Evolutionary conservation across 2,329 filamentous ascomycete species (phyloP), one percentile per base, ranked within the genome.

Genomic region (Triangularia setosa): DNA sequence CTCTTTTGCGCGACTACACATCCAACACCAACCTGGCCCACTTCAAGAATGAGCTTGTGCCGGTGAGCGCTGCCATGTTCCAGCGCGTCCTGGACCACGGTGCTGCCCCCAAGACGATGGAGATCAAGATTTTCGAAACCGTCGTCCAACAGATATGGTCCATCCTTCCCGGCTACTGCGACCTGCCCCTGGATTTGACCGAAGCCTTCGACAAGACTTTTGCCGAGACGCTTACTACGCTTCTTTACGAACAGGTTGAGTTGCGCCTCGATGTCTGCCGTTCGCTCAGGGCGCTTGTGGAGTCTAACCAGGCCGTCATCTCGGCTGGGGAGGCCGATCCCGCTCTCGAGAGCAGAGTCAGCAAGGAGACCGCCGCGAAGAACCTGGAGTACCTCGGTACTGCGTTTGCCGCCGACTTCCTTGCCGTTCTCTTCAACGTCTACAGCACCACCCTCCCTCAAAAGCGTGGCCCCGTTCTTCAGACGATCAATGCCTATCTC

Each of bases 391-490:
- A 96, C 74, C 82, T 99, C 12, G 87, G 91, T 12, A 58, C 63
- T 16, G 80, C 81, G 0, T 93, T 95, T 73, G 85, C 94, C 1
- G 90, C 90, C 66, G 98, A 98, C 72, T 85, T 99, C 78, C 86
- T 99, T 52, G 93, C 95, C 6, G 94, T 98, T 0, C 81, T 99
- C n/a, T 98, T 99, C 83, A 99, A 99, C 74, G 94, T 99, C 54
- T 99, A 99, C 79, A 97, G 91, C 68, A 91, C 97, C 76, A 99
- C 95, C 0, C 83, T 99, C 25, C 94, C 95, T 2, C 92, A 97
- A 73, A 95, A 92, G 73, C 86, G 95, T 70, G 93, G 92, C 0
- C 92, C 91, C 21, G 95, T 99, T 61, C 81, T 99, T 33, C 91
- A 94, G 75, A 97, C 93, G 67, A 95, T 98, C 80, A 97, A 98